Base-by-base conservation (phyloP, 2,329 filamentous ascomycete genomes). In the Fusarium coicis region DNA sequence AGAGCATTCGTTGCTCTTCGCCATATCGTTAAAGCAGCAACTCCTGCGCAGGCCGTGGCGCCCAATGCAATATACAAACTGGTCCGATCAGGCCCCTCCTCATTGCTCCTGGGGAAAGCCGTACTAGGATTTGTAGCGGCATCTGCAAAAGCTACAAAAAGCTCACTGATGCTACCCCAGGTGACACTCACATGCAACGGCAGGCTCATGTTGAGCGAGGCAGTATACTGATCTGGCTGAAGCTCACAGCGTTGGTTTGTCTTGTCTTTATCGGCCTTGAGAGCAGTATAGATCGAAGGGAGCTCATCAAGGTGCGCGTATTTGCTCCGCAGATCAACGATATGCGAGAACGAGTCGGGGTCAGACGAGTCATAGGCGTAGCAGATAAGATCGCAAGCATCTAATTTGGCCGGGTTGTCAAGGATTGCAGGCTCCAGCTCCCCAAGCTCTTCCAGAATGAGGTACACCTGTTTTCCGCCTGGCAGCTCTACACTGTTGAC, bases 341-440 rank as follows among this genome's bases (percentile, higher is more conserved):
- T 94, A 79, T 98, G 95, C 3, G 93, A 91, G 81, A 99, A 99
- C 8, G 94, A 97, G 81, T 98, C 95, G 0, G 96, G 96, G 70
- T 99, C 95, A 3, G 95, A 97, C 5, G 96, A 98, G 84, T 99
- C 96, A 83, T 98, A 99, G 2, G 94, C 92, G 83, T 97, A 98
- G 83, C 96, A 97, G 50, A 99, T 89, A 30, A 99, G 88, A 81
- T 99, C 96, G 82, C 96, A 98, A 10, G 95, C 92, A 78, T 97
- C 94, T 19, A 99, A 87, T 82, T 97, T 97, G 49, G 91, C 89
- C 78, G 92, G 91, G 79, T 99, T 99, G 63, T 98, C 96, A 7
- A 99, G 86, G 61, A 98, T 95, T 18, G 96, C 96, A 0, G 94
- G 93, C 81, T 98, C 96, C n/a, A 97, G 87, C 82, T 98, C 95